Conservation (phyloP, 1,139 yeast genomes). For the Taphrina deformans region DNA sequence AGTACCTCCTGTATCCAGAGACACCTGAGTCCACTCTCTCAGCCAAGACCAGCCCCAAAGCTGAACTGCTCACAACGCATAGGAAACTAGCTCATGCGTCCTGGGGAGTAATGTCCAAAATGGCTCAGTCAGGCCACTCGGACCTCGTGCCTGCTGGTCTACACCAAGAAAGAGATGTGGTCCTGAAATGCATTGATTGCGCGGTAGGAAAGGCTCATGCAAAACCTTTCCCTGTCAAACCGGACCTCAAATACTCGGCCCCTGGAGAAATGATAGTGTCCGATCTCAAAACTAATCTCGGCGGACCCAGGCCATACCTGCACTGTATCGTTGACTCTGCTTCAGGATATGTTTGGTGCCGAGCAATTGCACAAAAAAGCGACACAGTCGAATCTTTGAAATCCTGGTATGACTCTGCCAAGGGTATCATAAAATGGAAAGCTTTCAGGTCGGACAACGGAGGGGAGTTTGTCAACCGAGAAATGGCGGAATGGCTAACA, state of each 20-base stretch:
- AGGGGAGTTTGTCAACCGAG: neutral
- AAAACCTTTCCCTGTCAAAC: neutral
- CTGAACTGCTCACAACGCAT: no score
- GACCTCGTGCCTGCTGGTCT: no score
- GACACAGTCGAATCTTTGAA: neutral
- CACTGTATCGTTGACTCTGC: neutral
- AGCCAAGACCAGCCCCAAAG: no score
- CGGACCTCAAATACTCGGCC: neutral
- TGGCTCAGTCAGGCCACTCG: neutral
- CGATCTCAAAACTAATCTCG: neutral
- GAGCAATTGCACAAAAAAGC: neutral
- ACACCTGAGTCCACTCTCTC: no score
- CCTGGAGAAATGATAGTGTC: neutral
- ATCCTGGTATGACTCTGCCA: neutral
- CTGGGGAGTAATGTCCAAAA: neutral
- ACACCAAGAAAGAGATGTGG: no score
- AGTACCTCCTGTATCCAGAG: no score
- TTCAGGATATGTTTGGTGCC: neutral
- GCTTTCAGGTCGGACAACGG: neutral
- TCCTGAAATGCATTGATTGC: neutral
- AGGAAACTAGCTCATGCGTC: neutral
- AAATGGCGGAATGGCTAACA: neutral
- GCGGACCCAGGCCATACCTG: neutral
- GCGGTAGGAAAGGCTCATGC: neutral
- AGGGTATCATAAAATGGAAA: neutral